Evolutionary conservation across 2,329 filamentous ascomycete genomes (phyloP), one percentile per base, ranked within the genome.

Genomic region (Thelonectria blattea): DNA sequence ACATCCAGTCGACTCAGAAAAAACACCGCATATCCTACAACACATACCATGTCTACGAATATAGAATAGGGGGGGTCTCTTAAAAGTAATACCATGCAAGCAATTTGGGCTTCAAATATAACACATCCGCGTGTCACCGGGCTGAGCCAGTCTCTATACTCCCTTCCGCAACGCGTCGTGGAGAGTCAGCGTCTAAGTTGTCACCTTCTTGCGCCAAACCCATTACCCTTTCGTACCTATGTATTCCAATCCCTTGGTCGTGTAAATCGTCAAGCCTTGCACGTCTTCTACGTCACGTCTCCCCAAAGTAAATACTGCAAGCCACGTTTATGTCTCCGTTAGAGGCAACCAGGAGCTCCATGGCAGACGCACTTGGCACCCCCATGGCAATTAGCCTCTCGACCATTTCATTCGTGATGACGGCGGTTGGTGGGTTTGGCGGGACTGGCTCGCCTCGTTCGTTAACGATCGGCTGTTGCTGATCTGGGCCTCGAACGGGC

Each of bases 251-350:
- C 41, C 48, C 61, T 30, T 24, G 45, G 52, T 63, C 57, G 56
- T 65, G 48, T 48, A 47, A 60, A 30, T 58, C 49, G 51, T 65
- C 52, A 63, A 47, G 24, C 50, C 55, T 37, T 52, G 27, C 51
- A 59, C 54, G 46, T 46, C 39, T 55, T 45, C 48, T 46, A 27
- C 43, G 48, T 57, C 51, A 58, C 39, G 65, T 24, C 48, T 67
- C 73, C 58, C 73, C 75, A 65, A 88, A 92, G 53, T 97, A 84
- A 63, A 97, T 82, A 50, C 90, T 88, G 48, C 93, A 93, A n/a
- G 94, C 94, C 65, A 89, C 87, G 63, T 98, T 92, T 8, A 97
- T 86, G 71, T 98, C 91, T 18, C 95, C 94, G 18, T 88, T 88
- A 15, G 91, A 91, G 30, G 92, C 91, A 70, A 93, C 87, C 52